Evolutionary conservation across 345 rosid genomes (phyloP), one percentile per base, ranked within the genome.

Genomic region (Camelina neglecta): DNA sequence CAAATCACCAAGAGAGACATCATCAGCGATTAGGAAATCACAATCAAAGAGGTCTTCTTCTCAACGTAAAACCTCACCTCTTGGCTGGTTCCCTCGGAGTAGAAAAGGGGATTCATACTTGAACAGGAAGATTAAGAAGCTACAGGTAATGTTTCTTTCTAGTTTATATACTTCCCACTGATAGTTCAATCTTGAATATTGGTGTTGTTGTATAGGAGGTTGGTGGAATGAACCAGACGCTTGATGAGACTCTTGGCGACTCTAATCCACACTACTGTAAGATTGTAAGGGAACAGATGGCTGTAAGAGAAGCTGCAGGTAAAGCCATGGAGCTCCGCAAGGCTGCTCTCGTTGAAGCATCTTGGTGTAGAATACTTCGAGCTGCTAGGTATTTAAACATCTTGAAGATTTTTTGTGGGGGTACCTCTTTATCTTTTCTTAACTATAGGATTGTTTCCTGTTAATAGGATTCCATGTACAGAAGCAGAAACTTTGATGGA

Each of bases 321-420:
- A 81, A 72, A 33, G 99, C 97, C 67, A 88, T 90, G 88, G 96
- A 89, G 76, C 94, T 96, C 55, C 87, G 91, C 8, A 95, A 89
- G 79, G 97, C 96, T 79, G 98, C 96, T 48, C 36, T 93, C 68
- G 94, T 93, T 50, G 97, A 95, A 84, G 93, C 96, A 51, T 93
- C 99, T 67, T 93, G 99, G 98, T 89, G 90, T 82, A 82, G 91
- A 67, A 88, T 90, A 78, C 96, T 95, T 69, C 77, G 79, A 72
- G 97, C 96, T 44, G 97, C 99, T 68, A 86, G 97, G 99, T 95
- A 83, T 64, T 3, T 47, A 57, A 29, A 21, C 5, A 16, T 20
- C 7, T 50, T 47, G 9, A 45, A 1, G 11, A 8, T 64, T 7
- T 6, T 15, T 50, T 8, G 41, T 38, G 49, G 2, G 26, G 26